phyloP scores from a whole-genome alignment of 2,329 filamentous ascomycete species.

The Periconia digitata region DNA sequence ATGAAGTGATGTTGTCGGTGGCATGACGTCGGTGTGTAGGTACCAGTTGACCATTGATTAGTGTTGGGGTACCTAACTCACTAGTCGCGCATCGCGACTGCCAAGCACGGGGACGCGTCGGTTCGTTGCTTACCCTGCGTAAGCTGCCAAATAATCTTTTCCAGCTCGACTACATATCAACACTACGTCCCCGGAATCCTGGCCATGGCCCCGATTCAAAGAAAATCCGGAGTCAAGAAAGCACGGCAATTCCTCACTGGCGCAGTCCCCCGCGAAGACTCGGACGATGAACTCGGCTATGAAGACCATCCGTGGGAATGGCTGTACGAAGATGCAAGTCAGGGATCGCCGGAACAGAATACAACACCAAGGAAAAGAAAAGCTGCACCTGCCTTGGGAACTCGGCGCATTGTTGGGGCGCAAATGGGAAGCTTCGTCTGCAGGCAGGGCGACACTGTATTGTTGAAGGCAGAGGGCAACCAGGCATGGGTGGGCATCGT shows the following conservation, averaged over 20 bases:
- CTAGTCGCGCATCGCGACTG: slow-evolving; percentile 24
- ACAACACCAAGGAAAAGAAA: slow-evolving; percentile 38
- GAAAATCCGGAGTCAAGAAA: slow-evolving; percentile 47
- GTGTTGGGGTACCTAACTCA: too few relatives aligned
- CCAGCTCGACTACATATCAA: slow-evolving; percentile 13
- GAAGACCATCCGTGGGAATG: slow-evolving; percentile 56
- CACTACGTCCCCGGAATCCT: slow-evolving; percentile 11
- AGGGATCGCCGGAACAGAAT: slow-evolving; percentile 20
- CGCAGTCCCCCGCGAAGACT: slow-evolving; percentile 73
- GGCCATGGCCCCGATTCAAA: slow-evolving; percentile 44
- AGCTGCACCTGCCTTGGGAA: slow-evolving; percentile 16
- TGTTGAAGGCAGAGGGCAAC: slow-evolving; percentile 86
- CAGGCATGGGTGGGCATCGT: slow-evolving; percentile 94
- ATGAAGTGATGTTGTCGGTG: not conserved
- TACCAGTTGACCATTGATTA: not conserved
- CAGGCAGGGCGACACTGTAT: slow-evolving; percentile 76
- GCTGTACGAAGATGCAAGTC: slow-evolving; percentile 53
- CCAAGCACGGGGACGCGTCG: slow-evolving; percentile 38
- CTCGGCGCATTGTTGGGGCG: slow-evolving; percentile 71
- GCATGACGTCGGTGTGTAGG: not conserved
- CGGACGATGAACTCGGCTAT: slow-evolving; percentile 76
- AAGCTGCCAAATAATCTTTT: slow-evolving; percentile 16
- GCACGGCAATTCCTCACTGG: slow-evolving; percentile 57
- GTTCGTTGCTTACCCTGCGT: slow-evolving; percentile 24
- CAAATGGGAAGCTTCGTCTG: slow-evolving; percentile 81